A percentile compares a stretch with the other conserved stretches of the same genome.
Conservation (phyloP, 495 filamentous ascomycete genomes). For the Podospora pseudocomata region DNA sequence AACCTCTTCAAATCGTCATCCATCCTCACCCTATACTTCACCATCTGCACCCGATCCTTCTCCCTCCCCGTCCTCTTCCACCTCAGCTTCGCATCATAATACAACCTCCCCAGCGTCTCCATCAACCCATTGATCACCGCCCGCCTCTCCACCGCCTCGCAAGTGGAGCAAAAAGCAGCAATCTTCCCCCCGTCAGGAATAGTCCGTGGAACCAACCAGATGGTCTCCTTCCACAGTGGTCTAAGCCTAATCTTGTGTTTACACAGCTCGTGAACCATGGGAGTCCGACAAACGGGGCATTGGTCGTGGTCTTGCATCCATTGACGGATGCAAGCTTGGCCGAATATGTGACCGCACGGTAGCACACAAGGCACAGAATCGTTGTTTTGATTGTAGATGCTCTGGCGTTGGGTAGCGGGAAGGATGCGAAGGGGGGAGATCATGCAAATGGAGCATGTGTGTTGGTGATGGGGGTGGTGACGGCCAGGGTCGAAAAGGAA, state of each 20-base stretch:
- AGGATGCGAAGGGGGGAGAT: neutral
- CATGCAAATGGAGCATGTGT: slow-evolving; percentile 17
- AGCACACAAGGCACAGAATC: slow-evolving; percentile 11
- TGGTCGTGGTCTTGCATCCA: slow-evolving; percentile 4
- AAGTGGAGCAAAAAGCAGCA: neutral
- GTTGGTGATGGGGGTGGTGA: neutral
- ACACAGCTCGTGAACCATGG: slow-evolving; percentile 15
- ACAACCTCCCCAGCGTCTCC: neutral
- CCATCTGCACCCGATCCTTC: neutral
- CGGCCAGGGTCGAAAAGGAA: slow-evolving; percentile 6
- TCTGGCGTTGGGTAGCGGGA: neutral
- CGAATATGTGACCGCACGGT: slow-evolving; percentile 25
- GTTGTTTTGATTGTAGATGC: neutral
- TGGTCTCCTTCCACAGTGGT: neutral
- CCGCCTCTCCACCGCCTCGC: neutral
- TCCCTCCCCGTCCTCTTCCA: slow-evolving; percentile 1
- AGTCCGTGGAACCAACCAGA: slow-evolving; percentile 3
- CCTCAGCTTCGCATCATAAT: neutral
- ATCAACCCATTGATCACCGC: neutral
- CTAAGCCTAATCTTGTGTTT: neutral
- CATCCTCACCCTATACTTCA: neutral
- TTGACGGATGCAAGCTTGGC: slow-evolving; percentile 5
- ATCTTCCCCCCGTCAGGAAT: slow-evolving; percentile 13
- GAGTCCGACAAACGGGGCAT: slow-evolving; percentile 21
- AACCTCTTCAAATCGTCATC: neutral